Evolutionary conservation across 2,329 filamentous ascomycete species (phyloP).

Genomic region (Phaeosphaeriaceae sp.): DNA sequence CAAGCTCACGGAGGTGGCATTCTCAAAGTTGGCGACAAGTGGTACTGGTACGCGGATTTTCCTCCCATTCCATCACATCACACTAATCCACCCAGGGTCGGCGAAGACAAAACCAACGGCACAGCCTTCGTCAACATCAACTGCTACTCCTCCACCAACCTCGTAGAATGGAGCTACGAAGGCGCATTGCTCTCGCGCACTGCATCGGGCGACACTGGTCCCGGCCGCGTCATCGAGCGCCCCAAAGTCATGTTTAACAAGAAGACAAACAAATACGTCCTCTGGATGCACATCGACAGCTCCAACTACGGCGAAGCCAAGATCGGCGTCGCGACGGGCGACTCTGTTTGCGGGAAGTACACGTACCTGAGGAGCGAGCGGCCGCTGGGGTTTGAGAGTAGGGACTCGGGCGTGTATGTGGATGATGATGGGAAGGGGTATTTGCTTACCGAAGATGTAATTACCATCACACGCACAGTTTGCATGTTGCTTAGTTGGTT

Average conservation of each 20-base stretch:
- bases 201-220: constrained; percentile 64
- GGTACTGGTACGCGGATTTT: constrained; percentile 56
- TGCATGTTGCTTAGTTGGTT: too few species aligned
- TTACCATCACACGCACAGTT: constrained; percentile 19
- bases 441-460: constrained; percentile 68
- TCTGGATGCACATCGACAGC: constrained; percentile 73
- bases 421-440: constrained; percentile 69
- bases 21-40: constrained; percentile 64
- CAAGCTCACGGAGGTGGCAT: constrained; percentile 72
- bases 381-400: constrained; percentile 59
- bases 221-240: constrained; percentile 68
- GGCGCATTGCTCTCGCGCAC: constrained; percentile 65
- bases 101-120: constrained; percentile 72
- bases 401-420: constrained; percentile 67
- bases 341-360: constrained; percentile 68
- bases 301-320: constrained; percentile 68
- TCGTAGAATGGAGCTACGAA: constrained; percentile 69
- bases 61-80: neutral
- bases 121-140: constrained; percentile 69
- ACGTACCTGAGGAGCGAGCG: constrained; percentile 55
- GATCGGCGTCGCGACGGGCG: constrained; percentile 68
- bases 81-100: constrained; percentile 57
- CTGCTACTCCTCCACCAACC: constrained; percentile 69
- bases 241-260: constrained; percentile 75
- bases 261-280: constrained; percentile 68